Percentiles rank a stretch among this genome's conserved stretches.
These are phyloP conservation scores for Naganishia sp. DNA, from an alignment of 1,284 basidiomycete genomes.

Conservation along the genomic window DNA sequence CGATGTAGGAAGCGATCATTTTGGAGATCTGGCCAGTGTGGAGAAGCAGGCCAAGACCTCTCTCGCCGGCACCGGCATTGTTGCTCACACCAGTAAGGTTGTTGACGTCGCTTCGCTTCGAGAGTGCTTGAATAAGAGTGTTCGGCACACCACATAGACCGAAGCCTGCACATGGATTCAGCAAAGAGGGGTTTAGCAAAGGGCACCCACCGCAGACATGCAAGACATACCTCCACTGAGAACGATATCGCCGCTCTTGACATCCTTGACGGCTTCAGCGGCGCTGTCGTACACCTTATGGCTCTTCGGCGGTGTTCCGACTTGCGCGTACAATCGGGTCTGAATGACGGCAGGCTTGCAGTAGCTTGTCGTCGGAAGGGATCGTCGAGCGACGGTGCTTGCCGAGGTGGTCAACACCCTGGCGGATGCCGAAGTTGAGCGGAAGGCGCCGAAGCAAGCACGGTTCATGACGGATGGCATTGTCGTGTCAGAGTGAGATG, in stretches of 20 bases:
- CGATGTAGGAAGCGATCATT: constrained; percentile 60
- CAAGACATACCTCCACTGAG: constrained; percentile 67
- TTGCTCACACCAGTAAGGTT: constrained; percentile 78
- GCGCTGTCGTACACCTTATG: constrained; percentile 70
- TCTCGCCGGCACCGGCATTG: constrained; percentile 73
- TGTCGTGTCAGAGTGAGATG: not conserved
- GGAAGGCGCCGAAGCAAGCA: constrained; percentile 22
- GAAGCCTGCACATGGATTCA: constrained; percentile 23
- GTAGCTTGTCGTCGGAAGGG: constrained; percentile 4
- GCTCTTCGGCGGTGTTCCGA: constrained; percentile 28
- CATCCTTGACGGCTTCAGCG: constrained; percentile 73
- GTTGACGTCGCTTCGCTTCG: constrained; percentile 66
- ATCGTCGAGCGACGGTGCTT: constrained; percentile 5
- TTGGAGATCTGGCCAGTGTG: constrained; percentile 73
- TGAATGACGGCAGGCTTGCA: constrained; percentile 5
- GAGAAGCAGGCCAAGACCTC: constrained; percentile 71
- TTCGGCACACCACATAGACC: constrained; percentile 54
- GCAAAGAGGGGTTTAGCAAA: not conserved
- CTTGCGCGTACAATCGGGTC: constrained; percentile 22
- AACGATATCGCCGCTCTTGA: constrained; percentile 72
- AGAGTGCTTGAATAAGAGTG: constrained; percentile 73
- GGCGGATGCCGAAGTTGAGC: constrained; percentile 20
- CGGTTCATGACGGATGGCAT: constrained; percentile 26
- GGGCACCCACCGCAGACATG: no score
- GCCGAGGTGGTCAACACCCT: constrained; percentile 16